Evolutionary conservation across 2,329 filamentous ascomycete genomes (phyloP).

Genomic region (Penicillium frequentans): DNA sequence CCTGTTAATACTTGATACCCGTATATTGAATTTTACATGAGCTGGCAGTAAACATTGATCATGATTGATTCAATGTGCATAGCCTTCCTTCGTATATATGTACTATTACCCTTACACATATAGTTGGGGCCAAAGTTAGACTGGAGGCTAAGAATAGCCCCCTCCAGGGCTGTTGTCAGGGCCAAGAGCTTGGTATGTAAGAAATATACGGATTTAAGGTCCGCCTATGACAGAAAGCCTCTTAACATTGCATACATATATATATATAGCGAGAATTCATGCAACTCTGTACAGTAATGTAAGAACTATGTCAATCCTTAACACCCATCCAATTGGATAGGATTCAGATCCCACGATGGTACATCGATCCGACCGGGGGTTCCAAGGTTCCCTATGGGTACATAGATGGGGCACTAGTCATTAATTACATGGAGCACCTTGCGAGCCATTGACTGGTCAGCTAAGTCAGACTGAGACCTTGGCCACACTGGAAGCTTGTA

Average conservation of each 20-base stretch:
- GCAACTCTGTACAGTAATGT: too few species aligned
- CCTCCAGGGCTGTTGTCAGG: background rate
- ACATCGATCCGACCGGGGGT: constrained; percentile 8
- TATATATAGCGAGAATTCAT: too few species aligned
- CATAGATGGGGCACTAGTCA: background rate
- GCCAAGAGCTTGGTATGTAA: background rate
- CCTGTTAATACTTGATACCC: background rate
- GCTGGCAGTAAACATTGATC: background rate
- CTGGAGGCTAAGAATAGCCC: background rate
- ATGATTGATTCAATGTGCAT: background rate
- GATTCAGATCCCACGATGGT: constrained; percentile 7
- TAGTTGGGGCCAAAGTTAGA: background rate
- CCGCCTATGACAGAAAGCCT: background rate
- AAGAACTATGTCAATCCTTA: too few species aligned
- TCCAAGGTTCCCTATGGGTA: background rate
- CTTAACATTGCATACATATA: too few species aligned
- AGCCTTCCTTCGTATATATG: background rate
- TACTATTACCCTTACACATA: background rate
- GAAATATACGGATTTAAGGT: background rate
- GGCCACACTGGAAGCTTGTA: background rate
- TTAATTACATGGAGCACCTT: background rate
- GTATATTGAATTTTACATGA: background rate
- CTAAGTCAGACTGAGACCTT: background rate
- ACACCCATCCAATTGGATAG: constrained; percentile 5
- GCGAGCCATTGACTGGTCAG: background rate